phyloP scores from a whole-genome alignment of 345 rosid genomes.

The Brassica napus region DNA sequence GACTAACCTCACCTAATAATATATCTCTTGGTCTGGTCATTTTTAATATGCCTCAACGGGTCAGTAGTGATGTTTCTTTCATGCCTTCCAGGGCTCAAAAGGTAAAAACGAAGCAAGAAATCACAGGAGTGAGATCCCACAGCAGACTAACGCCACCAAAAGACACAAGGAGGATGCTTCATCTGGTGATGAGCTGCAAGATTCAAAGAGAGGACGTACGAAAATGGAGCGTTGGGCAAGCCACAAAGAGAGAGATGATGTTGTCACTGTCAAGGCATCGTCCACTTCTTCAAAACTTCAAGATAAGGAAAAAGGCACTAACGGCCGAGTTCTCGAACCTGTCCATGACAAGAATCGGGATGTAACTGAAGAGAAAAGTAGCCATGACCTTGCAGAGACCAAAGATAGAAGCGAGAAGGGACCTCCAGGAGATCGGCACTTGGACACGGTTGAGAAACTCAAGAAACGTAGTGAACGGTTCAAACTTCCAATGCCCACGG shows the following conservation, averaged over 20 bases:
- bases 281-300: conserved; percentile 60
- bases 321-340: conserved; percentile 47
- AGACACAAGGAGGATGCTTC: conserved; percentile 62
- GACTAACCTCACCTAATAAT: not conserved
- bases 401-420: conserved; percentile 62
- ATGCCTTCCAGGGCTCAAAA: conserved; percentile 60
- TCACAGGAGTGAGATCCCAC: conserved; percentile 43
- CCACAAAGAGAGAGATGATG: conserved; percentile 83
- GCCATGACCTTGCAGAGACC: conserved; percentile 47
- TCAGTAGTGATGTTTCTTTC: conserved; percentile 32
- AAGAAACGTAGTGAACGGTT: conserved; percentile 98
- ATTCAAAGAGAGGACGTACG: conserved; percentile 80
- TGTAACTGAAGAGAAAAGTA: conserved; percentile 50
- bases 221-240: conserved; percentile 95
- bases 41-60: conserved; percentile 11
- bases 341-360: conserved; percentile 45
- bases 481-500: conserved; percentile 92
- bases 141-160: conserved; percentile 53
- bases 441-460: conserved; percentile 94
- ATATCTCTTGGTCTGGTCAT: conserved; percentile 19
- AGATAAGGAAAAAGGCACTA: conserved; percentile 53
- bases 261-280: conserved; percentile 54
- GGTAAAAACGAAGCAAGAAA: conserved; percentile 48
- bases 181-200: conserved; percentile 78
- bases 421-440: conserved; percentile 60